phyloP scores from a whole-genome alignment of 139 green algal species.

The Nannochloris sp. region DNA sequence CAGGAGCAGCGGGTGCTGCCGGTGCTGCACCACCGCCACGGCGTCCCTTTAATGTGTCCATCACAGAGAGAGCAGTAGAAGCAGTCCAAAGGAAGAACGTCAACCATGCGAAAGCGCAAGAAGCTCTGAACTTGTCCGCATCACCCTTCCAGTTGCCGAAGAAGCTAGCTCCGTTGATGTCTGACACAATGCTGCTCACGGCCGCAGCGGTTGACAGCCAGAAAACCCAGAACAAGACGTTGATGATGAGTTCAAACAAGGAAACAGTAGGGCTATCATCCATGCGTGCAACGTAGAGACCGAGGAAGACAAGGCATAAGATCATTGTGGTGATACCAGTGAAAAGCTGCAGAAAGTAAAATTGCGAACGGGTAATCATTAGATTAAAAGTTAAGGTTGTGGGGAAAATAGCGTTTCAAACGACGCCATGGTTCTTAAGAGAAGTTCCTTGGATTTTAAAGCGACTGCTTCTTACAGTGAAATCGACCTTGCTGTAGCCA shows the following conservation, averaged over 20 bases:
- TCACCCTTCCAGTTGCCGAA: background rate
- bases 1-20: too few species aligned
- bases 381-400: background rate
- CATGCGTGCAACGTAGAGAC: background rate
- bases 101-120: conserved; percentile 1
- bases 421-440: too few species aligned
- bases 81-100: background rate
- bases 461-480: background rate
- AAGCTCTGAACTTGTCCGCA: background rate
- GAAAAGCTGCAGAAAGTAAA: background rate
- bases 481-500: background rate
- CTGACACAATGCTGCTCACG: background rate
- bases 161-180: too few species aligned
- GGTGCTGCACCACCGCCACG: too few species aligned
- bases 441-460: too few species aligned
- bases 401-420: background rate
- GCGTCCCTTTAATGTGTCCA: too few species aligned
- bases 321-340: conserved; percentile 11
- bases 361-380: background rate
- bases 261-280: background rate
- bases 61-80: background rate
- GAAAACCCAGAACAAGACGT: conserved; percentile 6
- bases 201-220: conserved; percentile 3
- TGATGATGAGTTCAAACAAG: conserved; percentile 1
- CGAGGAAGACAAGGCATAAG: conserved; percentile 6